Percentiles rank a stretch among this genome's conserved stretches.
Conservation (phyloP, 371 early-diverging fungal genomes). For the Mucor circinelloides region DNA sequence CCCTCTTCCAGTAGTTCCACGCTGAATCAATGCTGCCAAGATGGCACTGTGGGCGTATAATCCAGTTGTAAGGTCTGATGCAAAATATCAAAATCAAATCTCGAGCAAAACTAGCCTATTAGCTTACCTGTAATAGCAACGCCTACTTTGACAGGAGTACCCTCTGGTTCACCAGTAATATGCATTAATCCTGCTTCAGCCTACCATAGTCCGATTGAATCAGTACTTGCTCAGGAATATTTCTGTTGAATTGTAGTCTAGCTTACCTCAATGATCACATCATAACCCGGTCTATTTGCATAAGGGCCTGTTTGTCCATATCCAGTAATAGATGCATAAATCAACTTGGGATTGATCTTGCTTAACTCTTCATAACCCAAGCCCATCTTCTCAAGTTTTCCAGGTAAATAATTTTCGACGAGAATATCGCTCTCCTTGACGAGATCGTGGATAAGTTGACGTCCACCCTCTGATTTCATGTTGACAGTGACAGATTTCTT, state of each 20-base stretch:
- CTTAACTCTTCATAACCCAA: constrained; percentile 75
- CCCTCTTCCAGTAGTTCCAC: constrained; percentile 68
- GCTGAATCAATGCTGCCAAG: constrained; percentile 81
- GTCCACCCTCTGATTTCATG: constrained; percentile 72
- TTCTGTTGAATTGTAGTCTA: neutral
- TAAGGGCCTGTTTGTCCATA: constrained; percentile 92
- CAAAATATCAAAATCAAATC: neutral
- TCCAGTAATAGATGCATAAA: constrained; percentile 89
- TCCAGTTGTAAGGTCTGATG: constrained; percentile 75
- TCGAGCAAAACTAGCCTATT: neutral
- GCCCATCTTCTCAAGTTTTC: constrained; percentile 77
- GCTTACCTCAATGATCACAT: constrained; percentile 85
- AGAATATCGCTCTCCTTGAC: constrained; percentile 76
- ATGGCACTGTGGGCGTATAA: constrained; percentile 89
- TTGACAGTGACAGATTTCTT: constrained; percentile 88
- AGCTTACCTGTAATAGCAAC: constrained; percentile 88
- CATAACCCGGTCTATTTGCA: constrained; percentile 82
- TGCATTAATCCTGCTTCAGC: constrained; percentile 95
- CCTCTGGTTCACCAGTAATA: constrained; percentile 87
- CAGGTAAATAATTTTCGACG: constrained; percentile 92
- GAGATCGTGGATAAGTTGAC: constrained; percentile 66
- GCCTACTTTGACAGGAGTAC: constrained; percentile 91
- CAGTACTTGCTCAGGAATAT: neutral
- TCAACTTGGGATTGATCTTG: constrained; percentile 73
- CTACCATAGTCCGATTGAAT: neutral